phyloP scores from a whole-genome alignment of 768 basidiomycete genomes.

The Termitomyces eurrhizus region DNA sequence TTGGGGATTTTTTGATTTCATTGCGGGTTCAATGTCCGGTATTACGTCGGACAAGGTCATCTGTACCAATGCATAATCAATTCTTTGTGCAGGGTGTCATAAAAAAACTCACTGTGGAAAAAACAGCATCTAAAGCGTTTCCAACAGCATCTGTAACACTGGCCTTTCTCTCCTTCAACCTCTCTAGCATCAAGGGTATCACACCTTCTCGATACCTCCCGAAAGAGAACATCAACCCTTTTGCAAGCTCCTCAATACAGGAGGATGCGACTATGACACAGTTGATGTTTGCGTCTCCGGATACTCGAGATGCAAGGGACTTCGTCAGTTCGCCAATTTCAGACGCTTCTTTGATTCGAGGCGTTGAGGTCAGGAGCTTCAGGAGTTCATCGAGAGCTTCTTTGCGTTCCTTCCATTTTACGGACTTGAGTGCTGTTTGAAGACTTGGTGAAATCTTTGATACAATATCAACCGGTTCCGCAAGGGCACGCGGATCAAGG shows the following conservation, averaged over 20 bases:
- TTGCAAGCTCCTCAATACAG: conserved; percentile 82
- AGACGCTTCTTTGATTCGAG: conserved; percentile 75
- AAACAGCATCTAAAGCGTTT: conserved; percentile 84
- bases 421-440: conserved; percentile 72
- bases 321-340: conserved; percentile 75
- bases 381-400: conserved; percentile 84
- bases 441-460: conserved; percentile 73
- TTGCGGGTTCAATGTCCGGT: conserved; percentile 71
- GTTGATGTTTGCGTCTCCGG: conserved; percentile 90
- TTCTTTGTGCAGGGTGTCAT: conserved; percentile 2
- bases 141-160: conserved; percentile 90
- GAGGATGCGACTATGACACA: conserved; percentile 89
- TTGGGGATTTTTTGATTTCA: conserved; percentile 93
- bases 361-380: conserved; percentile 61
- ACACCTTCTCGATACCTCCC: conserved; percentile 68
- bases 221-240: conserved; percentile 73
- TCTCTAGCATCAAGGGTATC: conserved; percentile 76
- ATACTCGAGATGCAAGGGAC: conserved; percentile 75
- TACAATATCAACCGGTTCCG: conserved; percentile 78
- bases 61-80: conserved; percentile 36
- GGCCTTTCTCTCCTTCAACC: conserved; percentile 91
- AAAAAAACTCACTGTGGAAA: conserved; percentile 62
- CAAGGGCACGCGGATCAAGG: conserved; percentile 74
- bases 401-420: conserved; percentile 98
- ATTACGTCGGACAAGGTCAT: conserved; percentile 75